Conservation (phyloP, 2,329 filamentous ascomycete genomes). For the Hymenoscyphus repandus region DNA sequence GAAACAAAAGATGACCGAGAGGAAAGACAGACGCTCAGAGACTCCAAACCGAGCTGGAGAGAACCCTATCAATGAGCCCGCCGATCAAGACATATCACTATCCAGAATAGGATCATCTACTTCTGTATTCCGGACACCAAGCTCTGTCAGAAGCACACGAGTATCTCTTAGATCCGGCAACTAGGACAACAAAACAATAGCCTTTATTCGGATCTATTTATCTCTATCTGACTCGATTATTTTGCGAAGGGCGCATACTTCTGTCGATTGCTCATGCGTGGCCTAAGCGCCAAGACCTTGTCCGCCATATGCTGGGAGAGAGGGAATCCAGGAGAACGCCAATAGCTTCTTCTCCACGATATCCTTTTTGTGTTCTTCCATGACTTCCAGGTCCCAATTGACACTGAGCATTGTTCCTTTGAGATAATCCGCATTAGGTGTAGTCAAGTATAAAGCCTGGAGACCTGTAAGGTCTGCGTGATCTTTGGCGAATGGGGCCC, state of each 20-base stretch:
- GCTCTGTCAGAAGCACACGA: constrained; percentile 20
- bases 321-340: constrained; percentile 19
- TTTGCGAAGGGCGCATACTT: not conserved
- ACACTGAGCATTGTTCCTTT: constrained; percentile 31
- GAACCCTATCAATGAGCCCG: constrained; percentile 8
- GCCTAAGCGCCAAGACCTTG: constrained; percentile 11
- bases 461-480: constrained; percentile 30
- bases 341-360: constrained; percentile 26
- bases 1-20: constrained; percentile 31
- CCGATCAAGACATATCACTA: constrained; percentile 34
- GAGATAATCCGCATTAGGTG: constrained; percentile 32
- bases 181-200: no score
- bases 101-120: constrained; percentile 53
- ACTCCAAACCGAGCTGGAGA: not conserved
- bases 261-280: no score
- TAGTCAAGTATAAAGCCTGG: constrained; percentile 29
- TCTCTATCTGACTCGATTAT: not conserved
- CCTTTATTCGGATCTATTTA: not conserved
- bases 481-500: constrained; percentile 32
- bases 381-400: constrained; percentile 35
- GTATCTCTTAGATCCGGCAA: not conserved
- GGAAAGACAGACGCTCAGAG: constrained; percentile 12
- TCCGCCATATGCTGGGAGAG: constrained; percentile 13
- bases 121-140: constrained; percentile 57
- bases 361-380: constrained; percentile 26